phyloP scores from a whole-genome alignment of 2,329 filamentous ascomycete species.

The Emmonsia crescens region DNA sequence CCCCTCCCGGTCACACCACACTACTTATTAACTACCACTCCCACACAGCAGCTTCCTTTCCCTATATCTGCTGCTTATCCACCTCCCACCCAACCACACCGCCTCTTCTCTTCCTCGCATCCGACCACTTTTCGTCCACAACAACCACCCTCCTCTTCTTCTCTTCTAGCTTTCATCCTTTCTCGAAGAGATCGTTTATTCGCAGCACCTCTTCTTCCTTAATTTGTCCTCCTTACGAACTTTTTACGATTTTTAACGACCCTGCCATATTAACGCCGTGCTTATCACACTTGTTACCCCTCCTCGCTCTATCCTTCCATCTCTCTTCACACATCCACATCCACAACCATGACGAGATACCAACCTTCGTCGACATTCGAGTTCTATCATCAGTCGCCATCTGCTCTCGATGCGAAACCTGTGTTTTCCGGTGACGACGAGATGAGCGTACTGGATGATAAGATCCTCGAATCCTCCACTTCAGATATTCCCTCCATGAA shows the following conservation, averaged over 20 bases:
- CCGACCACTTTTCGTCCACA: slow-evolving; percentile 6
- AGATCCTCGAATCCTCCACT: slow-evolving; percentile 40
- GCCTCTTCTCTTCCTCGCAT: slow-evolving; percentile 6
- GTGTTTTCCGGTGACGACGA: slow-evolving; percentile 40
- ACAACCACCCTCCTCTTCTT: slow-evolving; percentile 3
- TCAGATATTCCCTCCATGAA: slow-evolving; percentile 39
- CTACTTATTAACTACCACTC: not conserved
- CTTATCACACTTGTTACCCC: slow-evolving; percentile 8
- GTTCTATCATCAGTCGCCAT: slow-evolving; percentile 35
- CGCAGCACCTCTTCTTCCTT: slow-evolving; percentile 10
- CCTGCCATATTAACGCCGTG: slow-evolving; percentile 9
- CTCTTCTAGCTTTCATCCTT: slow-evolving; percentile 5
- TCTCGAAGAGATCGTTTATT: slow-evolving; percentile 8
- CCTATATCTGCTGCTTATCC: not conserved
- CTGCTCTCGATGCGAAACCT: slow-evolving; percentile 33
- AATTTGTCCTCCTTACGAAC: slow-evolving; percentile 5
- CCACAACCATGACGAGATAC: slow-evolving; percentile 33
- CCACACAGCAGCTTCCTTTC: not conserved
- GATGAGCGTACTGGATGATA: slow-evolving; percentile 41
- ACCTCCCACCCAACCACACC: slow-evolving; percentile 8
- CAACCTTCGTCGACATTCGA: slow-evolving; percentile 30
- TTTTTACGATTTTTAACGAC: slow-evolving; percentile 8
- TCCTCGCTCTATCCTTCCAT: slow-evolving; percentile 4
- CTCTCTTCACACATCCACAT: slow-evolving; percentile 16
- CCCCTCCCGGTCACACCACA: slow-evolving; percentile 2